Conservation (phyloP, 306 rosid genomes). For the Erythrophleum fordii region DNA sequence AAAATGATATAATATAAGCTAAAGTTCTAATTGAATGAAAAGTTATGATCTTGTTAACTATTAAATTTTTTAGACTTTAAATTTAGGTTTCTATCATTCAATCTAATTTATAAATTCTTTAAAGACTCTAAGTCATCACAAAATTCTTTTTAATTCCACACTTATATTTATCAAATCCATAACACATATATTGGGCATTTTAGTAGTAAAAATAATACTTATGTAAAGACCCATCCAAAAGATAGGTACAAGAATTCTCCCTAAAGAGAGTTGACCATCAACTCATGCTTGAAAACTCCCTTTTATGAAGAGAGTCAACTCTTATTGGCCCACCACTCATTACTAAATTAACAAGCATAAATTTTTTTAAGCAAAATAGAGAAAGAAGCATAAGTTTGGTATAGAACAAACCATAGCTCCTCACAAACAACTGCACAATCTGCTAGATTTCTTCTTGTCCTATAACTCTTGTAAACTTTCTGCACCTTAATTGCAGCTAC, state of each 20-base stretch:
- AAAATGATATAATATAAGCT: not conserved
- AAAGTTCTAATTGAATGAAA: not conserved
- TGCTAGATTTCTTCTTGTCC: conserved; percentile 75
- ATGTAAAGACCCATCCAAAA: not conserved
- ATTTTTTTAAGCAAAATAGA: not conserved
- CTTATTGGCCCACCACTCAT: not conserved
- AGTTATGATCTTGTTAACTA: not conserved
- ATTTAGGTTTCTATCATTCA: too few relatives aligned
- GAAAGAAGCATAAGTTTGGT: conserved; percentile 8
- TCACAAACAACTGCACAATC: conserved; percentile 88
- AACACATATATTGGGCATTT: too few relatives aligned
- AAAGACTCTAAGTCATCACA: too few relatives aligned
- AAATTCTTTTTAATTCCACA: too few relatives aligned
- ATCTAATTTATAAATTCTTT: too few relatives aligned
- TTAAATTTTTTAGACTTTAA: not conserved
- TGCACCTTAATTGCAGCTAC: conserved; percentile 74
- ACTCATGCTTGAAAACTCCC: not conserved
- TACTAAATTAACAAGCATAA: not conserved
- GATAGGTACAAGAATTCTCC: not conserved
- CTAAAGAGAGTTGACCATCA: not conserved
- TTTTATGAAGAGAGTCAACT: not conserved
- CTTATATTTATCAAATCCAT: too few relatives aligned
- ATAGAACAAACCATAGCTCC: conserved; percentile 72
- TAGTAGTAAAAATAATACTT: too few relatives aligned
- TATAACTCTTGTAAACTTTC: conserved; percentile 76